Percentiles rank a stretch among this genome's conserved stretches.
These are phyloP conservation scores for Sporisorium reilianum DNA, from an alignment of 1,284 basidiomycete species.

Conservation along the genomic window DNA sequence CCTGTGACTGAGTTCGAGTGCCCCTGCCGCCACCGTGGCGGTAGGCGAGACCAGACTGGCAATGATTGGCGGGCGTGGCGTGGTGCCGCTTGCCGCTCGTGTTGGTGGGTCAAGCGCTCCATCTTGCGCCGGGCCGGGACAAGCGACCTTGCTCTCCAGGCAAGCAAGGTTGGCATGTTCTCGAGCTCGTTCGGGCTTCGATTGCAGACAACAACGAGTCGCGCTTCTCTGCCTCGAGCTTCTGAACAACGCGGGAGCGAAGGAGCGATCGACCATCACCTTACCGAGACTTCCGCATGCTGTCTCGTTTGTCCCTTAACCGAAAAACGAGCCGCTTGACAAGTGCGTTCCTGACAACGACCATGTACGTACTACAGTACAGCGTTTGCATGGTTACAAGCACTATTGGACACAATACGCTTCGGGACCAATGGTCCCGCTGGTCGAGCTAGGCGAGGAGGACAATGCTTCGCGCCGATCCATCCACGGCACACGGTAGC, in stretches of 20 bases:
- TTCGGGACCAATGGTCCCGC: neutral
- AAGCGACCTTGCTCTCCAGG: neutral
- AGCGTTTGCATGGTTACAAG: too few species aligned
- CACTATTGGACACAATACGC: neutral
- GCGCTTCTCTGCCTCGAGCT: neutral
- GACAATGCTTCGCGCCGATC: neutral
- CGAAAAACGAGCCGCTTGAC: neutral
- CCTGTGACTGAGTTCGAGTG: neutral
- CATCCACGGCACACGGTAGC: neutral
- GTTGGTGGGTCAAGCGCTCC: neutral
- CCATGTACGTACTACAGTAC: too few species aligned
- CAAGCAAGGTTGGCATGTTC: neutral
- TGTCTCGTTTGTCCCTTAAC: neutral
- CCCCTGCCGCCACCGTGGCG: constrained; percentile 1
- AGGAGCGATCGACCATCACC: neutral
- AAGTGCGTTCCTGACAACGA: neutral
- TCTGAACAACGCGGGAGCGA: too few species aligned
- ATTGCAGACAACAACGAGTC: neutral
- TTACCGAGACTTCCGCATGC: neutral
- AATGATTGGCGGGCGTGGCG: neutral
- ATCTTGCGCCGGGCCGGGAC: neutral
- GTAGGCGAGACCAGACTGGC: neutral
- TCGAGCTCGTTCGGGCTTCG: neutral
- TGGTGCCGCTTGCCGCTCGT: constrained; percentile 1
- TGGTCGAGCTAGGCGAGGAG: neutral